These are phyloP conservation scores for Corrigiola litoralis DNA, from an alignment of 179 eudicot species.

Conservation along the genomic window DNA sequence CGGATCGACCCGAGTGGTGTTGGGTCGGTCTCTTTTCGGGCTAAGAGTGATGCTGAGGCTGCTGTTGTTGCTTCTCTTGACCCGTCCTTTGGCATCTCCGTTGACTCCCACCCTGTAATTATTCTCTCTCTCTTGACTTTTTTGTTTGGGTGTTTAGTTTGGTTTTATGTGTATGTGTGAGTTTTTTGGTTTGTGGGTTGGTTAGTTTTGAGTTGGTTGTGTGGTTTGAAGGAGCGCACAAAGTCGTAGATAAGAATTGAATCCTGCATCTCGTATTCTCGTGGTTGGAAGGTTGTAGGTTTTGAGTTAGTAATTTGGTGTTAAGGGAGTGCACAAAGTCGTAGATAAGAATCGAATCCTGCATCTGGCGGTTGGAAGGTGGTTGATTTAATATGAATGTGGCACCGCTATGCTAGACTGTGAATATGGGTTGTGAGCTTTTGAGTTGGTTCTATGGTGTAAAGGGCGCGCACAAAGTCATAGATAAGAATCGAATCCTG, in stretches of 20 bases:
- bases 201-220: too few relatives aligned
- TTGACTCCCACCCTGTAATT: conserved; percentile 40
- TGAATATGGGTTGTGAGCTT: not conserved
- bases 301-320: not conserved
- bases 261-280: too few relatives aligned
- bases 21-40: conserved; percentile 65
- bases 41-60: conserved; percentile 48
- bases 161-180: not conserved
- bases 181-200: not conserved
- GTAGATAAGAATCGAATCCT: too few relatives aligned
- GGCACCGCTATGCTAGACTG: too few relatives aligned
- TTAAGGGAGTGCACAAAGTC: too few relatives aligned
- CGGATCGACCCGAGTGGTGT: conserved; percentile 59
- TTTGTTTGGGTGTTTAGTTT: not conserved
- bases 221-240: too few relatives aligned
- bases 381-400: too few relatives aligned
- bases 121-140: not conserved
- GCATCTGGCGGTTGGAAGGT: too few relatives aligned
- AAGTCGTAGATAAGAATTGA: too few relatives aligned
- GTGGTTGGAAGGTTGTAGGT: not conserved
- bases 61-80: conserved; percentile 62
- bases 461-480: too few relatives aligned
- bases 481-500: too few relatives aligned
- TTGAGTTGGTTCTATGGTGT: too few relatives aligned
- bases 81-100: conserved; percentile 57